Evolutionary conservation across 352 stramenopile genomes (phyloP).

Genomic region (Halophytophthora batemanensis): DNA sequence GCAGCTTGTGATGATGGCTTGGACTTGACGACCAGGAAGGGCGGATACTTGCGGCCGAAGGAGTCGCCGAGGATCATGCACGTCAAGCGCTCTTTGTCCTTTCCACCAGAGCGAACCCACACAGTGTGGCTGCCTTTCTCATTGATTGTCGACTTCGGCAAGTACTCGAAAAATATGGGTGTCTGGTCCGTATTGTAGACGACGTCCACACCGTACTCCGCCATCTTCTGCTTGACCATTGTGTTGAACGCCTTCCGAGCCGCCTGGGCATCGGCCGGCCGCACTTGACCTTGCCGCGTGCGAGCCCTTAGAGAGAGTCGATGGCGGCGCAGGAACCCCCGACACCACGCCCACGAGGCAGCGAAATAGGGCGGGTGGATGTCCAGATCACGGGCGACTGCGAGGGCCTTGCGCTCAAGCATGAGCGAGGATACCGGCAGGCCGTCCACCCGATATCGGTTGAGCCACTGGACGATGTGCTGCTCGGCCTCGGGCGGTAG

Average conservation of each 20-base stretch:
- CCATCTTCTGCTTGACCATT: neutral
- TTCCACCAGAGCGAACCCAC: neutral
- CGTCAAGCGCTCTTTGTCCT: neutral
- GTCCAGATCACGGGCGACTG: too few species aligned
- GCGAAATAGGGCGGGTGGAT: neutral
- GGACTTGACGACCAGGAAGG: slow-evolving; percentile 22
- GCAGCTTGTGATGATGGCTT: neutral
- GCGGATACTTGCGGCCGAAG: neutral
- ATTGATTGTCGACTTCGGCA: slow-evolving; percentile 1
- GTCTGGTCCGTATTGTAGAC: neutral
- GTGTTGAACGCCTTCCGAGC: neutral
- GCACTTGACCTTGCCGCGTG: neutral
- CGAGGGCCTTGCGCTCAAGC: too few species aligned
- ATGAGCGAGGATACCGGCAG: too few species aligned
- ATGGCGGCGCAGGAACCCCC: neutral
- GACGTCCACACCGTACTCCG: neutral
- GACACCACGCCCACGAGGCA: neutral
- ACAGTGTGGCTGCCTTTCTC: neutral
- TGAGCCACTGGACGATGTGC: too few species aligned
- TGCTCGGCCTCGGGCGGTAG: too few species aligned
- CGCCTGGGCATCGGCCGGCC: neutral
- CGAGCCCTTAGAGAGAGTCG: neutral
- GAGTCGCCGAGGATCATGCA: neutral
- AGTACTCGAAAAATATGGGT: slow-evolving; percentile 2
- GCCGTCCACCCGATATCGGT: too few species aligned